Percentiles rank a stretch among this genome's conserved stretches.
These are phyloP conservation scores for Suillus occidentalis DNA, from an alignment of 768 basidiomycete species.

Conservation along the genomic window DNA sequence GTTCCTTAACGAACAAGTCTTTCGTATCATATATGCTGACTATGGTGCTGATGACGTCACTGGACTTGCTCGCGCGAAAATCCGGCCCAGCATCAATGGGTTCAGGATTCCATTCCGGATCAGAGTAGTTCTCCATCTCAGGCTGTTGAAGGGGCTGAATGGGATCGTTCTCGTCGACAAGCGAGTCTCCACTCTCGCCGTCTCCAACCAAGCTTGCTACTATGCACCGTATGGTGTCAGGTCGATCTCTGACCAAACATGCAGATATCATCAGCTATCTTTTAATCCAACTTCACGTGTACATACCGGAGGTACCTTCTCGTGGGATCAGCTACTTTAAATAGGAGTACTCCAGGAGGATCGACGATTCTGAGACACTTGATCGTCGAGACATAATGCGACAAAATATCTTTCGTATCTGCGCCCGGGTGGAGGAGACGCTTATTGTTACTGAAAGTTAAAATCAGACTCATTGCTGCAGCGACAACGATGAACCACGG, in stretches of 20 bases:
- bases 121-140: constrained; percentile 83
- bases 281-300: background rate
- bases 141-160: constrained; percentile 71
- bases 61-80: constrained; percentile 87
- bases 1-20: constrained; percentile 93
- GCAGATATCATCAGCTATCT: constrained; percentile 4
- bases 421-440: constrained; percentile 95
- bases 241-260: constrained; percentile 57
- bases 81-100: constrained; percentile 96
- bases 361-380: constrained; percentile 88
- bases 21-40: constrained; percentile 98
- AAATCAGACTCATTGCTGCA: constrained; percentile 5
- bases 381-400: constrained; percentile 91
- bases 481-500: background rate
- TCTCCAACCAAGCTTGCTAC: constrained; percentile 90
- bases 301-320: constrained; percentile 80
- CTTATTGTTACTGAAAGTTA: constrained; percentile 63
- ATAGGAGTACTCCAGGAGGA: constrained; percentile 88
- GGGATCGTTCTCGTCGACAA: constrained; percentile 84
- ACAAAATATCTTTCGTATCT: constrained; percentile 87
- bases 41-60: constrained; percentile 93
- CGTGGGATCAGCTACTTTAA: constrained; percentile 92
- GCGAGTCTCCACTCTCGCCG: constrained; percentile 74
- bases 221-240: constrained; percentile 93
- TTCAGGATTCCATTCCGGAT: constrained; percentile 95